A percentile compares a stretch with the other conserved stretches of the same genome.
Conservation (phyloP, 2,329 filamentous ascomycete genomes). For the Metarhizium robertsii region DNA sequence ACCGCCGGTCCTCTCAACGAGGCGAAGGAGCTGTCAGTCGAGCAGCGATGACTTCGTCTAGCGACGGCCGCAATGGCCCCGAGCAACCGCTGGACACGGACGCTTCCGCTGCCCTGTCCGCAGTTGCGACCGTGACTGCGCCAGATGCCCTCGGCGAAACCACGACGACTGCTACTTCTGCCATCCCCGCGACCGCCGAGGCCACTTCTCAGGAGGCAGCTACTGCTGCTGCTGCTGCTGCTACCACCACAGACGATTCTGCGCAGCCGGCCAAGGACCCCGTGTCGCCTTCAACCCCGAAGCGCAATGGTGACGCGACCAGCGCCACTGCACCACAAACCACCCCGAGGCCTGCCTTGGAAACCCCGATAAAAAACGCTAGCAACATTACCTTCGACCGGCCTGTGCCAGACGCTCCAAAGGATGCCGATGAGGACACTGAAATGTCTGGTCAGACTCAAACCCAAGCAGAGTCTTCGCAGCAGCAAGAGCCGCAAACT, state of each 20-base stretch:
- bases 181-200: background rate
- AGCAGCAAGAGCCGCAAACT: slow-evolving; percentile 8
- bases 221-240: background rate
- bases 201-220: background rate
- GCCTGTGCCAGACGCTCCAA: slow-evolving; percentile 12
- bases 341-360: background rate
- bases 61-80: slow-evolving; percentile 28
- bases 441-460: slow-evolving; percentile 5
- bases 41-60: slow-evolving; percentile 55
- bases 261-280: background rate
- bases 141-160: background rate
- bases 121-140: background rate
- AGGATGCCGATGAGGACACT: background rate
- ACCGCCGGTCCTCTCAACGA: slow-evolving; percentile 10
- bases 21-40: slow-evolving; percentile 47
- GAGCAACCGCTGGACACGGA: background rate
- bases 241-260: background rate
- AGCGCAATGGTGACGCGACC: background rate
- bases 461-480: slow-evolving; percentile 3
- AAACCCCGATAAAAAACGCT: background rate
- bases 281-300: slow-evolving; percentile 7
- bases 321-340: background rate
- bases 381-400: slow-evolving; percentile 7
- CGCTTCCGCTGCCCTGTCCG: slow-evolving; percentile 6
- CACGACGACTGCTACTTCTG: background rate